Percentiles rank a stretch among this genome's conserved stretches.
Evolutionary conservation across 2,329 filamentous ascomycete genomes (phyloP).

Genomic region (Colletotrichum sidae): DNA sequence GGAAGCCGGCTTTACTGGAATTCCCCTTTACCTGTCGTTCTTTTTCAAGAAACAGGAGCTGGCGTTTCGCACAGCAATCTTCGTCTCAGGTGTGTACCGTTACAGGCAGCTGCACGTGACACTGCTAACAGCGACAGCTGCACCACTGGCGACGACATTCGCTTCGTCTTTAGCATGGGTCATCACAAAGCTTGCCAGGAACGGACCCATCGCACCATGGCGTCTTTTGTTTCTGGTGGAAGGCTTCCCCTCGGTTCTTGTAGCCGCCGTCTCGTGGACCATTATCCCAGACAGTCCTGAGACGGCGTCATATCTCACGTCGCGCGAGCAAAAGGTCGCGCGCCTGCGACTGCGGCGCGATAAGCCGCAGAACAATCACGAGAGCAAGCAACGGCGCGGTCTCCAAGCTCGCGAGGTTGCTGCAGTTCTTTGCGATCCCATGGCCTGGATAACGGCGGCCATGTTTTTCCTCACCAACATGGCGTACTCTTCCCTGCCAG

Average conservation of each 20-base stretch:
- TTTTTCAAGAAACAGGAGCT: conserved; percentile 78
- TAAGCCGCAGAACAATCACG: conserved; percentile 43
- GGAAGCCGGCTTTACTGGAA: conserved; percentile 74
- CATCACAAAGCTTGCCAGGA: conserved; percentile 76
- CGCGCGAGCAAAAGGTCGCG: conserved; percentile 76
- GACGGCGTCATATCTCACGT: conserved; percentile 71
- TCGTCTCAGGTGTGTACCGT: conserved; percentile 76
- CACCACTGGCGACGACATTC: conserved; percentile 83
- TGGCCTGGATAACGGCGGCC: conserved; percentile 78
- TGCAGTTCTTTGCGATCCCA: conserved; percentile 72
- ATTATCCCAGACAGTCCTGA: conserved; percentile 82
- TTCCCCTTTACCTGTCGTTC: conserved; percentile 73
- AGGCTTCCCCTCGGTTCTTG: conserved; percentile 84
- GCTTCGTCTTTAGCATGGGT: conserved; percentile 83
- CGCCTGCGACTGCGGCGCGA: conserved; percentile 72
- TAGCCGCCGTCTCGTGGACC: conserved; percentile 79
- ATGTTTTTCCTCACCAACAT: conserved; percentile 93
- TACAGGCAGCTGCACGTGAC: conserved; percentile 54
- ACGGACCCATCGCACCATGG: conserved; percentile 82
- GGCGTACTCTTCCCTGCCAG: conserved; percentile 87
- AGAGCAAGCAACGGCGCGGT: conserved; percentile 44
- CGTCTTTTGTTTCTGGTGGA: conserved; percentile 86
- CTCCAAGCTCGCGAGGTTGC: conserved; percentile 69
- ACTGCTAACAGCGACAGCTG: conserved; percentile 69
- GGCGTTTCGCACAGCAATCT: conserved; percentile 86